Evolutionary conservation across 805 yeast genomes (phyloP).

Genomic region (Metschnikowia baotianmanensis): DNA sequence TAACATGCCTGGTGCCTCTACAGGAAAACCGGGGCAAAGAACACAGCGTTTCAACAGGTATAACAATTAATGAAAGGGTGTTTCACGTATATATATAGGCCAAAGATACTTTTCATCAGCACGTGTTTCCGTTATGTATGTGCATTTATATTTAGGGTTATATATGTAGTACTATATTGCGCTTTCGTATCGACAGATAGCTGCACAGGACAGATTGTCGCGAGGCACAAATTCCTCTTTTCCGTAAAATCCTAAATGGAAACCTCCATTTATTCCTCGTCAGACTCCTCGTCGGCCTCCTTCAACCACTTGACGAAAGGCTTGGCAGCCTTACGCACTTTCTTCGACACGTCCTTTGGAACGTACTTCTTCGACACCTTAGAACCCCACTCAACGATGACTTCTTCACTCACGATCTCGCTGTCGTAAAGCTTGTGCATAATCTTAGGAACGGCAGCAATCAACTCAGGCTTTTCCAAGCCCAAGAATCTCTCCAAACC

Average conservation of each 20-base stretch:
- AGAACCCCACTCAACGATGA: conserved; percentile 79
- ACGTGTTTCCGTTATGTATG: too few relatives aligned
- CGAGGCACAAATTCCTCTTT: background rate
- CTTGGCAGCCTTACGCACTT: conserved; percentile 93
- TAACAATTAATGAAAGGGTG: conserved; percentile 2
- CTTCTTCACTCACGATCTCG: conserved; percentile 84
- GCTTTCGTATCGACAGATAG: too few relatives aligned
- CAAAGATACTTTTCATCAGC: too few relatives aligned
- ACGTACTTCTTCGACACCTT: conserved; percentile 91
- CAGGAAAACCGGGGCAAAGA: conserved; percentile 5
- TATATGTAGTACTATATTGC: too few relatives aligned
- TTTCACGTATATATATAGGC: background rate
- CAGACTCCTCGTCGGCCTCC: conserved; percentile 84
- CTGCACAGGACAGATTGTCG: too few relatives aligned
- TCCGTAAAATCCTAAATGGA: background rate
- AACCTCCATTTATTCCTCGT: conserved; percentile 48
- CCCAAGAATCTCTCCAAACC: conserved; percentile 95
- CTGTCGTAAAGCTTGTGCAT: conserved; percentile 76
- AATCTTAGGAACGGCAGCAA: conserved; percentile 75
- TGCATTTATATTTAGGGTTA: too few relatives aligned
- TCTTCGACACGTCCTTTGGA: conserved; percentile 86
- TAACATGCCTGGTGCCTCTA: background rate
- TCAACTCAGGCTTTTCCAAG: conserved; percentile 64
- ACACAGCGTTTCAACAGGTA: conserved; percentile 4
- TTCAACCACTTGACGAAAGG: conserved; percentile 94